Evolutionary conservation across 495 filamentous ascomycete species (phyloP), one percentile per base, ranked within the genome.

Genomic region (Penicillium nucicola): DNA sequence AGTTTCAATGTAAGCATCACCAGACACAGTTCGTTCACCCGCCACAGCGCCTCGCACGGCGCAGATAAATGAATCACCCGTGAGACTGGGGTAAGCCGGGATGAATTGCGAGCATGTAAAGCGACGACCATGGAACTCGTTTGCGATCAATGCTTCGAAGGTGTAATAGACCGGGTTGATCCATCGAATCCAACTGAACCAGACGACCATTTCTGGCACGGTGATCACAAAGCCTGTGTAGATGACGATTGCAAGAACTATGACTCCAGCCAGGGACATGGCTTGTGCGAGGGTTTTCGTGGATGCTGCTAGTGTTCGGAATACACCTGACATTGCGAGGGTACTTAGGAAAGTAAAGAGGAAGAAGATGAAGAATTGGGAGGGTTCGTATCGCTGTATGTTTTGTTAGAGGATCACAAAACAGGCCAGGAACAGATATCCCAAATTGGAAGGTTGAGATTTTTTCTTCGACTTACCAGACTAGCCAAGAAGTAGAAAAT

Each of bases 351-450:
- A 82, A 2, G 70, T 69, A 31, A 84, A 71, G 5, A 87, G 66
- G 43, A 81, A 79, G 64, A 77, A 86, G 35, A 83, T 72, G 57
- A 87, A 87, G 58, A 87, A 87, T 32, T 79, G 75, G 12, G 62
- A 75, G 4, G 80, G 69, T 36, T 73, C 69, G 35, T 67, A 67
- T 45, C 67, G 57, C 67, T 71, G 35, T 17, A 48, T 41, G 5
- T 1, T 18, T 38, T 18, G 43, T 70, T 57, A 71, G 57, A 4
- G 5, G 25, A 8, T 9, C 20, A 22, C 20, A 22, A 22, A 22
- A 5, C 2, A 5, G 20, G 5, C 20, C 2, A 22, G 5, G 5
- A 22, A 22, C 20, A 22, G 20, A 22, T 5, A 22, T 22, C 3
- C 10, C 25, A 28, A 28, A 6, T 9, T 8, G 1, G 25, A 28